phyloP scores from a whole-genome alignment of 208 protist species.

The Trypanosoma caninum region DNA sequence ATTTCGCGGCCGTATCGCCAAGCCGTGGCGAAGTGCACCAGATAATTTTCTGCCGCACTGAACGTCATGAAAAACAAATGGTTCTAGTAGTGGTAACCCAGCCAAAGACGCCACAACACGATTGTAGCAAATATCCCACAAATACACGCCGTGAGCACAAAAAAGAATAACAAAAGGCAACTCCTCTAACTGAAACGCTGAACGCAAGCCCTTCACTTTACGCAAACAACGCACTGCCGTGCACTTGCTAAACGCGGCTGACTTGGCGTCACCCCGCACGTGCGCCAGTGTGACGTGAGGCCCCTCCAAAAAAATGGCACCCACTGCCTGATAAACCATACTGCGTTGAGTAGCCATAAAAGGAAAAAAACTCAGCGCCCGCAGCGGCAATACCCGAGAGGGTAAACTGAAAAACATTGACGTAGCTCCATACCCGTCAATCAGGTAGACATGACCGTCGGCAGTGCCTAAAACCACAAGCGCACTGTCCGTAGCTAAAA shows the following conservation, averaged over 20 bases:
- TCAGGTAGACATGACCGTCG: slow-evolving; percentile 15
- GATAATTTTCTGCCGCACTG: neutral
- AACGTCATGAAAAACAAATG: slow-evolving; percentile 1
- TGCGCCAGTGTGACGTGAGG: slow-evolving; percentile 4
- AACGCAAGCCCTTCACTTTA: slow-evolving; percentile 2
- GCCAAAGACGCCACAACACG: slow-evolving; percentile 7
- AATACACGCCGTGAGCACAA: slow-evolving; percentile 7
- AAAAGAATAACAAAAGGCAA: slow-evolving; percentile 20
- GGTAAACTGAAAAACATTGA: slow-evolving; percentile 4
- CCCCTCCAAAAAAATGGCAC: neutral
- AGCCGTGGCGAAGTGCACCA: neutral
- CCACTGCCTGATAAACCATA: neutral
- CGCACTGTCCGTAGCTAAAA: slow-evolving; percentile 2
- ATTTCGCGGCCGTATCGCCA: neutral
- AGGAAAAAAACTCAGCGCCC: neutral
- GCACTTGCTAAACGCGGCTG: neutral
- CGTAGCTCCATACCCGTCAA: slow-evolving; percentile 16
- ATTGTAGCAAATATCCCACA: slow-evolving; percentile 27
- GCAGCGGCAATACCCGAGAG: neutral
- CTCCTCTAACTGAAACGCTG: slow-evolving; percentile 9
- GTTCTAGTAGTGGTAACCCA: slow-evolving; percentile 16
- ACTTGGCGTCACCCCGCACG: neutral
- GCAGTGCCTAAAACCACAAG: slow-evolving; percentile 12
- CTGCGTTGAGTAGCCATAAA: neutral
- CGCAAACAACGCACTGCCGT: slow-evolving; percentile 7